Evolutionary conservation across 495 filamentous ascomycete genomes (phyloP).

Genomic region (Venustampulla echinocandica): DNA sequence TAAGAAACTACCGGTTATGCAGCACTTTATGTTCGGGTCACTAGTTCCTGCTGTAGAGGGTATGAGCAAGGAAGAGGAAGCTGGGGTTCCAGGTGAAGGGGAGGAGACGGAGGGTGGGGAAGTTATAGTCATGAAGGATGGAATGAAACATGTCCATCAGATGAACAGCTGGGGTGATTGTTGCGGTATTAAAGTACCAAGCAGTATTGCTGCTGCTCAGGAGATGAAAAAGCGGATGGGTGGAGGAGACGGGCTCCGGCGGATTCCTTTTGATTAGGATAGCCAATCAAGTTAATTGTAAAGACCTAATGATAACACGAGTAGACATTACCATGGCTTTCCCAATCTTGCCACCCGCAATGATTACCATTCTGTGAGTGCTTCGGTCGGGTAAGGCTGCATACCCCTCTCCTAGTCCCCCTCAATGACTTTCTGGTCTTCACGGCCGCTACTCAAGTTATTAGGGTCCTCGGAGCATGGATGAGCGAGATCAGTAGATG

Average conservation of each 20-base stretch:
- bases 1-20: constrained; percentile 92
- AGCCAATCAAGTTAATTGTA: no score
- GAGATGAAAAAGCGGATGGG: constrained; percentile 71
- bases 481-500: no score
- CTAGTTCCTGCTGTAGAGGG: constrained; percentile 70
- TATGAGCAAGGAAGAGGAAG: constrained; percentile 59
- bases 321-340: no score
- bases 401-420: no score
- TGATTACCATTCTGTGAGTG: no score
- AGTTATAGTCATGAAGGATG: constrained; percentile 50
- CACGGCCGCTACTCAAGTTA: no score
- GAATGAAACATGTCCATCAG: constrained; percentile 62
- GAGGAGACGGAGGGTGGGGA: constrained; percentile 46
- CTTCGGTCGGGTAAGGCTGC: no score
- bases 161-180: constrained; percentile 81
- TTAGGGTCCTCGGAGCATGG: no score
- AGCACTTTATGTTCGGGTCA: constrained; percentile 90
- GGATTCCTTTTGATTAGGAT: constrained; percentile 87
- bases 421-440: no score
- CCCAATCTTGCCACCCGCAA: no score
- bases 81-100: constrained; percentile 33
- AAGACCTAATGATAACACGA: no score
- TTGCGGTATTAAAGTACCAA: constrained; percentile 97
- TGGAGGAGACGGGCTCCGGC: constrained; percentile 53
- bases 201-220: constrained; percentile 77